Evolutionary conservation across 1,139 yeast genomes (phyloP).

Genomic region (Dujonia santamariae): DNA sequence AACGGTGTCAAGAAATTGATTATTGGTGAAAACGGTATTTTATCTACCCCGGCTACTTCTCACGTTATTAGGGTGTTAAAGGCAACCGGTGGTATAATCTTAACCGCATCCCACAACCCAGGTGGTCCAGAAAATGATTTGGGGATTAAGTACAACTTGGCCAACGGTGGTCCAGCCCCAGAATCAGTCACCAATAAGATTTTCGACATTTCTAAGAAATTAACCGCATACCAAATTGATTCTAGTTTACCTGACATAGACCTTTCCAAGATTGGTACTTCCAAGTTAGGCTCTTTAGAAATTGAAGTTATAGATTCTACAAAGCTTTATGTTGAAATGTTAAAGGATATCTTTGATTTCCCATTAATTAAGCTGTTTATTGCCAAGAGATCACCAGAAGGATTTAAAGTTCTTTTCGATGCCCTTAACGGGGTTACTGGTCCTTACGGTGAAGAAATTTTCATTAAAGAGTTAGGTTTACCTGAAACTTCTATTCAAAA

Average conservation of each 20-base stretch:
- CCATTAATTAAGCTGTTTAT: slow-evolving; percentile 74
- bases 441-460: slow-evolving; percentile 86
- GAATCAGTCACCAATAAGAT: slow-evolving; percentile 89
- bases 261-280: slow-evolving; percentile 53
- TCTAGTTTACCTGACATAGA: slow-evolving; percentile 60
- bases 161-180: slow-evolving; percentile 99
- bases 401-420: slow-evolving; percentile 79
- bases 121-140: slow-evolving; percentile 93
- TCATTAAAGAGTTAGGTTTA: slow-evolving; percentile 80
- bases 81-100: slow-evolving; percentile 92
- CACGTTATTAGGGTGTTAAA: slow-evolving; percentile 75
- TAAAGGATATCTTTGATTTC: slow-evolving; percentile 88
- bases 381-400: slow-evolving; percentile 38
- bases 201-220: slow-evolving; percentile 61
- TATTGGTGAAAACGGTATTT: slow-evolving; percentile 82
- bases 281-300: slow-evolving; percentile 51
- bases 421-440: slow-evolving; percentile 96
- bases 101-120: slow-evolving; percentile 98
- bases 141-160: slow-evolving; percentile 93
- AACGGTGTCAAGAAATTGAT: slow-evolving; percentile 85
- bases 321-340: slow-evolving; percentile 68
- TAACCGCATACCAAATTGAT: slow-evolving; percentile 57
- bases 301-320: slow-evolving; percentile 86
- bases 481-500: slow-evolving; percentile 73
- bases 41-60: slow-evolving; percentile 96